Evolutionary conservation across 352 stramenopile species (phyloP).

Genomic region (Nothophytophthora sp.): DNA sequence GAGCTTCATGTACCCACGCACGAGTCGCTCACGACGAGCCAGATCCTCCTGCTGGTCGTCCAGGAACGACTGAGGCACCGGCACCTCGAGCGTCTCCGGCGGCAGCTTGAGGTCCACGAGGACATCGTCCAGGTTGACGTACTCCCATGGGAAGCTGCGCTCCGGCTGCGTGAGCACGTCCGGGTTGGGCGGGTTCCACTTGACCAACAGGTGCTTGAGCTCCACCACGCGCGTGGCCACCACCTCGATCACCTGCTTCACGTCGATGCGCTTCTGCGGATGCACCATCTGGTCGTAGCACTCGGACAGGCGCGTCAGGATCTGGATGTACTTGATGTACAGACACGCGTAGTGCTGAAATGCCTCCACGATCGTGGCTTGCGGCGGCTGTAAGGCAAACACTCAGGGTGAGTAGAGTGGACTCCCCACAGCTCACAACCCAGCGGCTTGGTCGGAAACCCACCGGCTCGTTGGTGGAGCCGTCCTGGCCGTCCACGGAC

Average conservation of each 20-base stretch:
- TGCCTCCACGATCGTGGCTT: slow-evolving; percentile 87
- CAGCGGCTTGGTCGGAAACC: neutral
- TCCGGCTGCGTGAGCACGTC: slow-evolving; percentile 81
- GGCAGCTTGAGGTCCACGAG: slow-evolving; percentile 94
- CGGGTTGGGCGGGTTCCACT: slow-evolving; percentile 94
- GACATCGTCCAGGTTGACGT: slow-evolving; percentile 93
- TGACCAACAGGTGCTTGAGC: slow-evolving; percentile 92
- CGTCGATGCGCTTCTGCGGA: slow-evolving; percentile 94
- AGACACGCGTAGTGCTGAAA: slow-evolving; percentile 95
- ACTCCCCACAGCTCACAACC: neutral
- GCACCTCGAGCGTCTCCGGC: slow-evolving; percentile 90
- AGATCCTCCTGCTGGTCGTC: slow-evolving; percentile 80
- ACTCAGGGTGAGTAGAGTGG: no score
- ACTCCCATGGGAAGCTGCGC: slow-evolving; percentile 93
- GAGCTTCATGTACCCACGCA: slow-evolving; percentile 90
- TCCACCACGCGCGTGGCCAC: slow-evolving; percentile 89
- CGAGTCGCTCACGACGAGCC: slow-evolving; percentile 74
- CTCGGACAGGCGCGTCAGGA: slow-evolving; percentile 87
- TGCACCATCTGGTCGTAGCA: slow-evolving; percentile 96
- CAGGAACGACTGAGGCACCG: slow-evolving; percentile 88
- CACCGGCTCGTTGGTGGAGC: slow-evolving; percentile 36
- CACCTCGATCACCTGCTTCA: slow-evolving; percentile 92
- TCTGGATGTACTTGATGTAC: slow-evolving; percentile 96
- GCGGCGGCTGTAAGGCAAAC: slow-evolving; percentile 35
- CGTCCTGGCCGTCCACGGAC: slow-evolving; percentile 34